Conservation (phyloP, 2,329 filamentous ascomycete genomes). For the Ophiostoma perfectum region DNA sequence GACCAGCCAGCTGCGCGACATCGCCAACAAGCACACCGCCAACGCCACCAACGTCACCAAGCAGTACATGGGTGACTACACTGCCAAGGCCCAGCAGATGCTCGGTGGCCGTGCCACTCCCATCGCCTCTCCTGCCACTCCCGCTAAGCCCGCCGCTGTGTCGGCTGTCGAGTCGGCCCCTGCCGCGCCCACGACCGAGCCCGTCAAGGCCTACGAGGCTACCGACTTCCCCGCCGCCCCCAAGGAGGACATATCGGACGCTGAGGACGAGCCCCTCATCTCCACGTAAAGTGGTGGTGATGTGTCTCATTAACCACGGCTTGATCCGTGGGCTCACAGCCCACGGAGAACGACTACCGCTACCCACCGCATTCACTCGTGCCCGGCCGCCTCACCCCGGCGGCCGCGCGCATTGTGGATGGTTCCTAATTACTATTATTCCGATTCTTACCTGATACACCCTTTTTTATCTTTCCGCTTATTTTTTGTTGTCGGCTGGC, state of each 20-base stretch:
- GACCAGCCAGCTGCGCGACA: constrained; percentile 55
- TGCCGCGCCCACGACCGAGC: constrained; percentile 24
- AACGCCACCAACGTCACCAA: constrained; percentile 59
- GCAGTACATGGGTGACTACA: constrained; percentile 64
- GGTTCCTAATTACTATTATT: constrained; percentile 9
- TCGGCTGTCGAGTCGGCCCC: constrained; percentile 21
- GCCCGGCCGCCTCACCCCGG: background rate
- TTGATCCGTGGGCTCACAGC: constrained; percentile 1
- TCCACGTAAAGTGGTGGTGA: constrained; percentile 21
- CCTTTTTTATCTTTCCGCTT: constrained; percentile 3
- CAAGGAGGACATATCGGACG: constrained; percentile 39
- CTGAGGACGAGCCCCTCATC: constrained; percentile 29
- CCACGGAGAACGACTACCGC: background rate
- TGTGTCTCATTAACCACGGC: background rate
- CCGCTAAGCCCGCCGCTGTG: constrained; percentile 22
- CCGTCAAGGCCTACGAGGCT: constrained; percentile 35
- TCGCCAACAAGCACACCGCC: constrained; percentile 59
- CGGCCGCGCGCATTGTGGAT: background rate
- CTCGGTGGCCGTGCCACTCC: constrained; percentile 48
- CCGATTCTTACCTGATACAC: constrained; percentile 13
- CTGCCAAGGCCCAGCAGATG: constrained; percentile 60
- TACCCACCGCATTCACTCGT: background rate
- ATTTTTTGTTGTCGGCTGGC: constrained; percentile 23
- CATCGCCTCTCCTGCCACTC: constrained; percentile 38
- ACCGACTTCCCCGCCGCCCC: constrained; percentile 46